These are phyloP conservation scores for Nigrograna mackinnonii DNA, from an alignment of 2,329 filamentous ascomycete genomes.

Conservation along the genomic window DNA sequence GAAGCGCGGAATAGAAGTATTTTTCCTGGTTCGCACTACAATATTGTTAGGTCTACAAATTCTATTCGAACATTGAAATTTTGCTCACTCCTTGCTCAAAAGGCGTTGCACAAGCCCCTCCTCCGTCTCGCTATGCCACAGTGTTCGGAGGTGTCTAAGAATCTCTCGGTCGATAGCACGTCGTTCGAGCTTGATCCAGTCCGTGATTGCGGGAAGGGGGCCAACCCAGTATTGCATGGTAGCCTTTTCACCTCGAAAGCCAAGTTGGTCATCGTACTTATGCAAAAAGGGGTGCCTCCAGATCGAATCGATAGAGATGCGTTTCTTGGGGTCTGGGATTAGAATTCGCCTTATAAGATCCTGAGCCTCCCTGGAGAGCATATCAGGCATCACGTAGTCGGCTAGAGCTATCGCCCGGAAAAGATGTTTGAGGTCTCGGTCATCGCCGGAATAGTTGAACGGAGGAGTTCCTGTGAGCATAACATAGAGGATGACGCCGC, in stretches of 20 bases:
- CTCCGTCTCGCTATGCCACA: conserved; percentile 87
- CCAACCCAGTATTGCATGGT: conserved; percentile 57
- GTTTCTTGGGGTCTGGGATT: conserved; percentile 73
- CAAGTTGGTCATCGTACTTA: conserved; percentile 75
- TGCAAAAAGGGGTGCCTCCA: conserved; percentile 86
- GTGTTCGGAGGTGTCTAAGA: conserved; percentile 80
- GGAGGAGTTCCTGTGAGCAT: conserved; percentile 83
- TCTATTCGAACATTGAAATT: neutral
- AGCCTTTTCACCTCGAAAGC: conserved; percentile 63
- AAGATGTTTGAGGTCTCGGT: conserved; percentile 63
- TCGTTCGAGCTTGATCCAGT: conserved; percentile 63
- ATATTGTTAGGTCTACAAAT: neutral
- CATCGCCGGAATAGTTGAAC: conserved; percentile 61
- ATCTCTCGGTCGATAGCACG: conserved; percentile 80
- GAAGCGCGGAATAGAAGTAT: conserved; percentile 84
- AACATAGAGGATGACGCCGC: conserved; percentile 76
- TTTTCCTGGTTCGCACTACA: conserved; percentile 84
- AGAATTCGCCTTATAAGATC: conserved; percentile 82
- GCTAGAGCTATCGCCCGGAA: conserved; percentile 61
- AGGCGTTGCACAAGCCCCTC: conserved; percentile 72
- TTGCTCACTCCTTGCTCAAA: conserved; percentile 45
- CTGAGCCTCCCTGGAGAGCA: conserved; percentile 67
- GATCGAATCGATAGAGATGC: conserved; percentile 79
- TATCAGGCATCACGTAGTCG: conserved; percentile 50
- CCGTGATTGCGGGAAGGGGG: conserved; percentile 59